A percentile compares a stretch with the other conserved stretches of the same genome.
Evolutionary conservation across 495 filamentous ascomycete species (phyloP).

Genomic region (Neurospora africana): DNA sequence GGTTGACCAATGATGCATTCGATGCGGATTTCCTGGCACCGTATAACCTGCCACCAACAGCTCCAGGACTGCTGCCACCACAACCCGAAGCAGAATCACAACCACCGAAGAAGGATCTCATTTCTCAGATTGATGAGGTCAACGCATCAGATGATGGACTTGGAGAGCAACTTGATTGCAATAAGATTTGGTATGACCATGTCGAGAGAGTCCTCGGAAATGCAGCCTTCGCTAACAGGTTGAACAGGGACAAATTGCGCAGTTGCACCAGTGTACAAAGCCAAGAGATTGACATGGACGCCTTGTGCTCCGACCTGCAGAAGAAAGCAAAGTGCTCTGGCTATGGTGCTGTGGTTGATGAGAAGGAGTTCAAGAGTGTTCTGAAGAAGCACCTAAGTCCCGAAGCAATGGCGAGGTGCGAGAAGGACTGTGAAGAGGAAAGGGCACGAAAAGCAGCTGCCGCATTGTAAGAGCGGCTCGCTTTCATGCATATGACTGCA

Average conservation of each 20-base stretch:
- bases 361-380: conserved; percentile 77
- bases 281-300: conserved; percentile 87
- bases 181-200: conserved; percentile 75
- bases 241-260: conserved; percentile 78
- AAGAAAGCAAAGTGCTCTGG: conserved; percentile 95
- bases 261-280: conserved; percentile 74
- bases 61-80: conserved; percentile 17
- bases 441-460: neutral
- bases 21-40: conserved; percentile 66
- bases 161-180: conserved; percentile 62
- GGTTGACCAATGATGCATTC: conserved; percentile 59
- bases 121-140: conserved; percentile 62
- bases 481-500: neutral
- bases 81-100: neutral
- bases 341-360: conserved; percentile 78
- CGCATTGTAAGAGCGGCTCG: neutral
- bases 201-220: conserved; percentile 3
- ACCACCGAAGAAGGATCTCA: conserved; percentile 53
- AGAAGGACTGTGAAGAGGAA: neutral
- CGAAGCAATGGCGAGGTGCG: conserved; percentile 6
- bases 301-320: conserved; percentile 84
- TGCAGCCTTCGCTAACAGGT: conserved; percentile 7
- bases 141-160: conserved; percentile 56
- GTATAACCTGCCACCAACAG: conserved; percentile 52
- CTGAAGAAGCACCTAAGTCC: conserved; percentile 45